Base-by-base conservation (phyloP, 2,329 filamentous ascomycete genomes). In the Colletotrichum paranaense region DNA sequence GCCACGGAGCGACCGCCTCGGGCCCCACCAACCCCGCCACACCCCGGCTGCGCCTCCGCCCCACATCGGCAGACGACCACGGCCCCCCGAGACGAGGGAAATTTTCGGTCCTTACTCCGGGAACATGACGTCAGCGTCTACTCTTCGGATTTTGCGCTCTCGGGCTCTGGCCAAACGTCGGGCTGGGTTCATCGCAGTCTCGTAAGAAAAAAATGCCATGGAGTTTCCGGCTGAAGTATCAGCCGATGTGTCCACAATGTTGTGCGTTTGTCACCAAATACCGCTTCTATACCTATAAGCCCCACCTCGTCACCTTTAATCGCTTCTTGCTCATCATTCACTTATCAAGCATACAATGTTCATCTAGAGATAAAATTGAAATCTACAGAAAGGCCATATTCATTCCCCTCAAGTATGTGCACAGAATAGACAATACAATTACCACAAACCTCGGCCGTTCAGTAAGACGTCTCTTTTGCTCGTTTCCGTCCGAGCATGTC, bases 371-470 rank as follows among this genome's bases (percentile, higher is more conserved):
- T 42, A 14, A 49, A 49, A 49, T 49, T 49, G 42, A 49, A 46
- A 49, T 49, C 42, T 49, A 53, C 7, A 16, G 46, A 32, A 67
- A 62, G 55, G 55, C 66, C 59, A n/a, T 35, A 7, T 56, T 30
- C 30, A 26, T 52, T 68, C 32, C 42, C 24, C 42, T n/a, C 30
- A 60, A 65, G 42, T 65, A 64, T 65, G 22, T 62, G 19, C 5
- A 69, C 53, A 72, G 42, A 60, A 60, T 70, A 64, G 38, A 68
- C 65, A 73, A 73, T 70, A 73, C 38, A 46, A 73, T 73, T 73
- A 73, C 67, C 66, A 63, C 56, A 64, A 73, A 73, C 38, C 28
- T 28, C 62, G 66, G 70, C 66, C 70, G 70, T 70, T 72, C 11
- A 30, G 24, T 63, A 14, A 24, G n/a, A 38, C 38, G 24, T 30